Evolutionary conservation across 1,284 basidiomycete species (phyloP).

Genomic region (Xerocomus amazonicus): DNA sequence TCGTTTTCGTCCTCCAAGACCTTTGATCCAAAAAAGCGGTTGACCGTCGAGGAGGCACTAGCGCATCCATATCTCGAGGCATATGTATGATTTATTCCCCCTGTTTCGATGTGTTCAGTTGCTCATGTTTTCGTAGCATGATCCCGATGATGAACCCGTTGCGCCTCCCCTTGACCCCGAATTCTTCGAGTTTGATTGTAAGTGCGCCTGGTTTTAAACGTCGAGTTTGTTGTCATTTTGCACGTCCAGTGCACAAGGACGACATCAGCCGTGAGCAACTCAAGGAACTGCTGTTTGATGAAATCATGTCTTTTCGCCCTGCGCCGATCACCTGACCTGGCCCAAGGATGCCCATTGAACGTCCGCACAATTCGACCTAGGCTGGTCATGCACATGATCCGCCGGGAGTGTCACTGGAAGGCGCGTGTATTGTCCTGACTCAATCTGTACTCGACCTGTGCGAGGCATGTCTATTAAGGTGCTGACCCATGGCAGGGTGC

Average conservation of each 20-base stretch:
- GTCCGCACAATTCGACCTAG: background rate
- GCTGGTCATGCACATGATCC: too few relatives aligned
- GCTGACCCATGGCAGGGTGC: background rate
- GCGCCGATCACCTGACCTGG: conserved; percentile 48
- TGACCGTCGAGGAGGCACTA: conserved; percentile 89
- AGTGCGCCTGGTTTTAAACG: background rate
- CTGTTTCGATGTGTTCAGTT: background rate
- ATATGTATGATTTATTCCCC: conserved; percentile 58
- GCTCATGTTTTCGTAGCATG: conserved; percentile 51
- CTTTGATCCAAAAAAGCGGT: conserved; percentile 91
- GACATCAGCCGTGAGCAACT: conserved; percentile 85
- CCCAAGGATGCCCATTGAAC: background rate
- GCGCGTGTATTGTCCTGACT: conserved; percentile 6
- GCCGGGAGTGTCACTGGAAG: conserved; percentile 4
- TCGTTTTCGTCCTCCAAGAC: conserved; percentile 42
- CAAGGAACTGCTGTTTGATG: conserved; percentile 65
- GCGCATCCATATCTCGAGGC: conserved; percentile 90
- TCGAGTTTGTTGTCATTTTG: background rate
- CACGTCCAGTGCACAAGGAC: conserved; percentile 76
- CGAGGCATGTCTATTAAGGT: background rate
- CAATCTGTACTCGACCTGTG: background rate
- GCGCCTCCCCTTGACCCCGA: conserved; percentile 86
- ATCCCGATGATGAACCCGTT: conserved; percentile 90
- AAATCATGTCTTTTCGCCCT: conserved; percentile 77
- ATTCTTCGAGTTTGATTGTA: conserved; percentile 91